These are phyloP conservation scores for Fonsecaea monophora DNA, from an alignment of 2,329 filamentous ascomycete species.

Conservation along the genomic window DNA sequence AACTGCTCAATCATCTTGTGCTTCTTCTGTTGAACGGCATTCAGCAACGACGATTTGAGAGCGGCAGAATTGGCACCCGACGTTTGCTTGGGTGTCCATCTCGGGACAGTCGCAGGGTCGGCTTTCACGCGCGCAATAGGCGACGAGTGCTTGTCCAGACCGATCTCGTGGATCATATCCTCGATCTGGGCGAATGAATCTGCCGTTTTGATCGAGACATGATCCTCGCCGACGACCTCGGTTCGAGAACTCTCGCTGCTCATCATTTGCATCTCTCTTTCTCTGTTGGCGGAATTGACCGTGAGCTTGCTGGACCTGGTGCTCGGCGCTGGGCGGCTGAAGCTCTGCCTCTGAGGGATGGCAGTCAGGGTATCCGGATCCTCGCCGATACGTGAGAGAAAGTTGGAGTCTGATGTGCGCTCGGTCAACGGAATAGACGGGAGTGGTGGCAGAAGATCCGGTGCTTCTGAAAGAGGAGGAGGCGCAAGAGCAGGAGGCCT, in stretches of 20 bases:
- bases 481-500: conserved; percentile 21
- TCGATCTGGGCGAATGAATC: conserved; percentile 45
- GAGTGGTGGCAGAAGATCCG: conserved; percentile 41
- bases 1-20: conserved; percentile 64
- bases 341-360: conserved; percentile 22
- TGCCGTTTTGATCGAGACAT: conserved; percentile 29
- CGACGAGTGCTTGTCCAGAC: conserved; percentile 51
- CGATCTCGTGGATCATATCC: conserved; percentile 47
- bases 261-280: conserved; percentile 17
- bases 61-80: conserved; percentile 53
- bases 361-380: conserved; percentile 12
- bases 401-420: conserved; percentile 36
- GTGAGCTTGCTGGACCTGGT: conserved; percentile 37
- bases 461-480: conserved; percentile 35
- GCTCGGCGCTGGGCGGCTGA: conserved; percentile 31
- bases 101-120: conserved; percentile 52
- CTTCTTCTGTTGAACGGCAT: conserved; percentile 64
- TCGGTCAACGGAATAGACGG: conserved; percentile 45
- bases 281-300: conserved; percentile 18
- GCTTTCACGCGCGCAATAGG: conserved; percentile 59
- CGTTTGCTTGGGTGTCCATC: conserved; percentile 57
- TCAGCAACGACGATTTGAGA: conserved; percentile 58
- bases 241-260: conserved; percentile 15
- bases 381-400: conserved; percentile 16
- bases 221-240: conserved; percentile 24